A percentile compares a stretch with the other conserved stretches of the same genome.
These are phyloP conservation scores for Saitoella complicata DNA, from an alignment of 805 yeast genomes.

Conservation along the genomic window DNA sequence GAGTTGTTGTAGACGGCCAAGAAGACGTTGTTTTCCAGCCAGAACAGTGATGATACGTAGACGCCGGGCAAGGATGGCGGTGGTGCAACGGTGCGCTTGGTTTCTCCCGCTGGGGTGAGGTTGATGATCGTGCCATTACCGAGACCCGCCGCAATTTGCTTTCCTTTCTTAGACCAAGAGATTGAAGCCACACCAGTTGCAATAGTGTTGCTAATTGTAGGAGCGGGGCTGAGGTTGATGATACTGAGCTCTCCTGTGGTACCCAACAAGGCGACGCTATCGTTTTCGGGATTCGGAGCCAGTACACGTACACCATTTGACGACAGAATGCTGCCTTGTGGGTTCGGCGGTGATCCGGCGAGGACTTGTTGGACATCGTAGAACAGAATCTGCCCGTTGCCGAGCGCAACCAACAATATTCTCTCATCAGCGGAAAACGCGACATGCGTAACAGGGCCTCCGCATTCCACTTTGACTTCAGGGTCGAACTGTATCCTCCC, in stretches of 20 bases:
- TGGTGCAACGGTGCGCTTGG: background rate
- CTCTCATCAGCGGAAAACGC: too few relatives aligned
- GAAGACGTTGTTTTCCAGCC: slow-evolving; percentile 14
- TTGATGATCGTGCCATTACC: slow-evolving; percentile 11
- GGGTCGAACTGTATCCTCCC: too few relatives aligned
- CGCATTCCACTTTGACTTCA: too few relatives aligned
- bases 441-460: too few relatives aligned
- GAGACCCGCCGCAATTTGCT: slow-evolving; percentile 13
- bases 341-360: background rate
- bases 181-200: slow-evolving; percentile 2
- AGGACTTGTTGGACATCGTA: background rate
- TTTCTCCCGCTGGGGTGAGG: slow-evolving; percentile 8
- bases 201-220: background rate
- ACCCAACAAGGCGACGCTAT: background rate
- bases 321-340: too few relatives aligned
- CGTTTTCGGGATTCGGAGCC: background rate
- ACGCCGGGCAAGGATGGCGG: slow-evolving; percentile 9
- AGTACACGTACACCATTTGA: background rate
- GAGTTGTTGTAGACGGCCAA: slow-evolving; percentile 13
- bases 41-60: slow-evolving; percentile 8
- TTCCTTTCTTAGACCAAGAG: slow-evolving; percentile 19
- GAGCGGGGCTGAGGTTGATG: background rate
- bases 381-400: background rate
- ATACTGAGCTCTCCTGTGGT: background rate
- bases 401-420: too few relatives aligned